Base-by-base conservation (phyloP, 2,329 filamentous ascomycete species). In the Epichloe amarillans region DNA sequence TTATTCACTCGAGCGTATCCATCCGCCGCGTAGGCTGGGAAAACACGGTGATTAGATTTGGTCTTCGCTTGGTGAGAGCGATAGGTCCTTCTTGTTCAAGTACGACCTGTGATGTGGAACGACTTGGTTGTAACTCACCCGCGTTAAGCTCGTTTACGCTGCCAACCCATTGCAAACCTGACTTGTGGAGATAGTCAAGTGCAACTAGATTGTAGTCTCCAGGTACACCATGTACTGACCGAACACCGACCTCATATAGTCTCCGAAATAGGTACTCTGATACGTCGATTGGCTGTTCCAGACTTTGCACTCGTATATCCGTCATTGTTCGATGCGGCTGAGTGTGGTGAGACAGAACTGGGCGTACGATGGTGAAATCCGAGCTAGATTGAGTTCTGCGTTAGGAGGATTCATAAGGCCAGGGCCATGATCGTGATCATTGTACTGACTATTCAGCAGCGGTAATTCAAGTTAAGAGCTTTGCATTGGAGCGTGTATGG, bases 101-200 rank as follows among this genome's bases (percentile, higher is more conserved):
- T n/a, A n/a, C 6, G 36, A 14, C 15, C 36, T 5, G 5, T 8
- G 21, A 44, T 12, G 17, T n/a, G 8, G n/a, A 35, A 35, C 26
- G 26, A 8, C 1, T 35, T 41, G 23, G 11, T 7, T 42, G 12
- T 30, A 14, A 62, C 72, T 65, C 60, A 80, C 81, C 80, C 44
- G 83, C 83, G 62, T 87, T 87, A 52, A 87, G 74, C 64, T 87
- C 84, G 60, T 87, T 87, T 56, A 80, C 79, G 62, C 82, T 86
- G 52, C 79, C 79, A 40, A 84, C 77, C 82, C 82, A 85, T 58
- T 74, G 73, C 38, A 87, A 66, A 5, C 73, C 76, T 46, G 70
- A 69, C 37, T 75, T 71, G 23, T 75, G 70, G 42, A 87, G 67
- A 62, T 83, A 84, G 64, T 87, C 84, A 23, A 87, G 72, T 8